These are phyloP conservation scores for Silene latifolia DNA, from an alignment of 148 eudicot genomes.

Conservation along the genomic window DNA sequence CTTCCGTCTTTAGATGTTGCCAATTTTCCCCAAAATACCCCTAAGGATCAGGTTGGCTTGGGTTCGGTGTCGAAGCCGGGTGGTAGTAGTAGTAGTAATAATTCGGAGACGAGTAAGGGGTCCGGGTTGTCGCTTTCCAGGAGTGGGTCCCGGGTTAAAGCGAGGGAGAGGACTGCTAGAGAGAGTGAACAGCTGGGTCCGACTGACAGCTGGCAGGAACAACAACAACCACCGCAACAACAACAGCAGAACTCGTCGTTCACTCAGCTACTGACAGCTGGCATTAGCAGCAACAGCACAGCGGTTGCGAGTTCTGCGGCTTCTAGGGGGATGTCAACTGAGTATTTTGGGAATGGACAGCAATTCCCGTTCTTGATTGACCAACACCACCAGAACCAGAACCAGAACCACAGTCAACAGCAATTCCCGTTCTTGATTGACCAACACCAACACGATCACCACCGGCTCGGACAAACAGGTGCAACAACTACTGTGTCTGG, in stretches of 20 bases:
- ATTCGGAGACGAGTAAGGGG: constrained; percentile 79
- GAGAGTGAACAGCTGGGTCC: constrained; percentile 39
- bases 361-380: constrained; percentile 48
- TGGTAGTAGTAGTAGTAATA: constrained; percentile 64
- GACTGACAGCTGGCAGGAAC: not conserved
- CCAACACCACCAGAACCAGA: too few relatives aligned
- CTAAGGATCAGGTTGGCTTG: constrained; percentile 25
- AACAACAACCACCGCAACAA: too few relatives aligned
- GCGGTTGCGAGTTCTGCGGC: too few relatives aligned
- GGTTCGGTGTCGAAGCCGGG: constrained; percentile 9
- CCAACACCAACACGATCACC: constrained; percentile 4
- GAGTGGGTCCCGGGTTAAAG: constrained; percentile 64
- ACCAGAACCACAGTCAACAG: constrained; percentile 45
- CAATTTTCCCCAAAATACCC: constrained; percentile 46
- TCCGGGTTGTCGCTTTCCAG: constrained; percentile 65
- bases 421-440: constrained; percentile 48
- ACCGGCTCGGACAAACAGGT: constrained; percentile 29
- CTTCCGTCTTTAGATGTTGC: constrained; percentile 54
- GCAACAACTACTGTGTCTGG: constrained; percentile 28
- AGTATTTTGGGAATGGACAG: constrained; percentile 50
- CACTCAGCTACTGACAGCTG: constrained; percentile 71
- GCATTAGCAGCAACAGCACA: constrained; percentile 19
- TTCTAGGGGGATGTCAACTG: constrained; percentile 26
- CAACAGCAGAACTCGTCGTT: constrained; percentile 51
- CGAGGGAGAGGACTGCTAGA: constrained; percentile 62